phyloP scores from a whole-genome alignment of 2,329 filamentous ascomycete genomes.

The Neonectria neomacrospora region DNA sequence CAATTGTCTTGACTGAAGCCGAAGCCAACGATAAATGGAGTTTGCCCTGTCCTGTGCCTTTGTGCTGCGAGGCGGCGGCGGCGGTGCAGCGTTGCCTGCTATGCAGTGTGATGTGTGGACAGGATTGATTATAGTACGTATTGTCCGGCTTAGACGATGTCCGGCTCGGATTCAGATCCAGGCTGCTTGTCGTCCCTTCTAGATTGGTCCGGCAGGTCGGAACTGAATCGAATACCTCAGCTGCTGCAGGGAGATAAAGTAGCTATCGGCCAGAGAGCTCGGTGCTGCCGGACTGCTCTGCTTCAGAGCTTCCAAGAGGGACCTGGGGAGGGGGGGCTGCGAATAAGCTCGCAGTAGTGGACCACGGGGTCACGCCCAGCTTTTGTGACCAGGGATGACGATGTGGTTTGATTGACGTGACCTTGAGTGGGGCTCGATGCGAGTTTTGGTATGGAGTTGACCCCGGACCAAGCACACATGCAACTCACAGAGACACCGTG shows the following conservation, averaged over 20 bases:
- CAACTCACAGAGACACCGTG: slow-evolving; percentile 1
- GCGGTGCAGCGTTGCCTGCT: neutral
- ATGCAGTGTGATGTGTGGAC: neutral
- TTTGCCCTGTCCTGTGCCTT: neutral
- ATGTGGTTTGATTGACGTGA: slow-evolving; percentile 42
- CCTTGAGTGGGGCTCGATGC: slow-evolving; percentile 33
- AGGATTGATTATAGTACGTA: neutral
- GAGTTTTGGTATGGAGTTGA: slow-evolving; percentile 12
- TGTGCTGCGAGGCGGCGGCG: neutral
- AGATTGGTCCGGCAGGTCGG: neutral
- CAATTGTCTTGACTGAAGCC: neutral
- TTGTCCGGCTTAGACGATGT: neutral
- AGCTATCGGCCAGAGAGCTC: slow-evolving; percentile 4
- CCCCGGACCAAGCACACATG: slow-evolving; percentile 1
- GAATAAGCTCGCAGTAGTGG: slow-evolving; percentile 35
- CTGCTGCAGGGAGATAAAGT: slow-evolving; percentile 4
- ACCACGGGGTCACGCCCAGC: slow-evolving; percentile 33
- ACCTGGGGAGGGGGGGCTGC: slow-evolving; percentile 27
- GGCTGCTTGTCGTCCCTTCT: neutral
- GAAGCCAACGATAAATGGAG: neutral
- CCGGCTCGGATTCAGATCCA: neutral
- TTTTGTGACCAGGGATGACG: slow-evolving; percentile 39
- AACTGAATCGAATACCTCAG: neutral
- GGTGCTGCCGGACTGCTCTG: neutral
- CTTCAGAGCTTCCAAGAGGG: slow-evolving; percentile 8